Percentiles rank a stretch among this genome's conserved stretches.
phyloP scores from a whole-genome alignment of 306 rosid species.

The Trifolium fragiferum region DNA sequence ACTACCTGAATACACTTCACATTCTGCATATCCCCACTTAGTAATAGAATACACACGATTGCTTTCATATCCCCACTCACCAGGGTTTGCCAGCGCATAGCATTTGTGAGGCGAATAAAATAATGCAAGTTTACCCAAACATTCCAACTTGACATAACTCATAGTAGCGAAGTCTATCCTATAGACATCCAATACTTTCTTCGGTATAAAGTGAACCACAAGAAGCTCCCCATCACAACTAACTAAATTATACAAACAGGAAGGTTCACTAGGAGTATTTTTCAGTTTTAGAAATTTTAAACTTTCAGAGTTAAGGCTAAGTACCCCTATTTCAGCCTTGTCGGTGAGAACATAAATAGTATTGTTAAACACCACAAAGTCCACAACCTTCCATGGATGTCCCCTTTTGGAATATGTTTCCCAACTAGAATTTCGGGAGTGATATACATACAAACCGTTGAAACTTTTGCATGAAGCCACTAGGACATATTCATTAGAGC shows the following conservation, averaged over 20 bases:
- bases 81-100: background rate
- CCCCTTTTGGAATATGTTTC: background rate
- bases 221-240: background rate
- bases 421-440: slow-evolving; percentile 28
- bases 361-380: background rate
- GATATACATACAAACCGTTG: background rate
- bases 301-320: background rate
- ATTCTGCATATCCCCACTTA: background rate
- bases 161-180: background rate
- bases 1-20: background rate
- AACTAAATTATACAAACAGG: background rate
- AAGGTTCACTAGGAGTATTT: background rate
- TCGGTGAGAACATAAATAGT: background rate
- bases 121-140: background rate
- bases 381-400: background rate
- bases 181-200: background rate
- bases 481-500: slow-evolving; percentile 21
- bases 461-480: background rate
- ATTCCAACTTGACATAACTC: background rate
- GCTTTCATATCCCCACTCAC: background rate
- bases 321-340: slow-evolving; percentile 3
- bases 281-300: background rate
- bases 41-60: background rate
- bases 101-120: background rate
- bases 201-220: background rate